Conservation (phyloP, 305 asterid genomes). For the Fraxinus angustifolia region DNA sequence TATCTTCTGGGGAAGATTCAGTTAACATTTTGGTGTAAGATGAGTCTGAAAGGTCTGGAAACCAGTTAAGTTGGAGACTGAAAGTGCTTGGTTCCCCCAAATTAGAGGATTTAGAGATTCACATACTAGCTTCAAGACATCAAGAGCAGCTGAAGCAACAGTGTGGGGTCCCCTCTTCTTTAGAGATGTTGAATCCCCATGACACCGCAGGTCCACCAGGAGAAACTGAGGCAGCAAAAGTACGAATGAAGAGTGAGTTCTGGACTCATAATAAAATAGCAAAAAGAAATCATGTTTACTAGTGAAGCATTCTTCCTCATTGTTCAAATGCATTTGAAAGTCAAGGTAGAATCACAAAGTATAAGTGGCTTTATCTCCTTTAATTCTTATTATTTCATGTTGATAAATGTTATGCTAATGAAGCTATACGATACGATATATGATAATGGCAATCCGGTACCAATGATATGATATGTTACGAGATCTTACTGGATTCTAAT, state of each 20-base stretch:
- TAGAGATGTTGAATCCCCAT: conserved; percentile 87
- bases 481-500: neutral
- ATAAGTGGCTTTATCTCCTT: neutral
- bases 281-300: neutral
- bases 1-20: neutral
- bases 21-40: neutral
- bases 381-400: neutral
- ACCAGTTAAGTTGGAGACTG: neutral
- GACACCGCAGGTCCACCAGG: conserved; percentile 95
- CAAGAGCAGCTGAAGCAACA: conserved; percentile 90
- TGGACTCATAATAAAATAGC: conserved; percentile 5
- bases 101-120: conserved; percentile 15
- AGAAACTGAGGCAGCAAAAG: conserved; percentile 66
- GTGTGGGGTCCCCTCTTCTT: conserved; percentile 79
- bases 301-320: neutral
- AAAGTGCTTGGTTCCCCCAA: neutral
- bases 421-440: neutral
- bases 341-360: neutral
- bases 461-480: neutral
- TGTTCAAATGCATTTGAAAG: neutral
- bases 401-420: neutral
- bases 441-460: neutral
- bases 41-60: neutral
- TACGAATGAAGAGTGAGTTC: conserved; percentile 31
- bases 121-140: conserved; percentile 88